Base-by-base conservation (phyloP, 2,329 filamentous ascomycete species). In the Reticulascus tulasneorum region DNA sequence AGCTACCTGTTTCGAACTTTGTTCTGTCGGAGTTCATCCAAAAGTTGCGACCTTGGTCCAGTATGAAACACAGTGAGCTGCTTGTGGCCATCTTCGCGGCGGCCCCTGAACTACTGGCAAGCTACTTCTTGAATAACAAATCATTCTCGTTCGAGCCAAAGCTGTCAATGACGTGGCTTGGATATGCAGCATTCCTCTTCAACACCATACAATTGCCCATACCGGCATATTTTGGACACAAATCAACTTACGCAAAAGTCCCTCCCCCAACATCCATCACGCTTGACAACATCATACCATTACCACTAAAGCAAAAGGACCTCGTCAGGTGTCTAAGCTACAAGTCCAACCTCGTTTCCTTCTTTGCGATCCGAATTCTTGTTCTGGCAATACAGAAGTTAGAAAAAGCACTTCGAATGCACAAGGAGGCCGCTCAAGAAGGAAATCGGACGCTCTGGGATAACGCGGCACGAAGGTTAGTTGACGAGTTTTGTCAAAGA, bases 91-190 rank as follows among this genome's bases (percentile, higher is more conserved):
- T 94, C 22, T 94, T 98, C 54, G 73, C 71, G 44, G 77, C 78
- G 7, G 86, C 84, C 0, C 91, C 94, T 1, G 93, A 97, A 60
- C 72, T 97, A 4, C 77, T 94, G 2, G 84, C 88, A 27, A 82
- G 89, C 51, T 98, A 94, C 58, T 97, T 95, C 54, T 71, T 80
- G 27, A 82, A 78, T 54, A 90, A 88, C 53, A 81, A 77, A 42
- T 77, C 82, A 35, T 93, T 97, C 51, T 79, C 82, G 0, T 88
- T 94, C 45, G 90, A 97, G 26, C 90, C 93, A 0, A 97, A 95
- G 54, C 72, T 94, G 6, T 93, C 89, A 4, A 82, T 89, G 28
- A 93, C 89, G 0, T 98, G 93, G 93, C 86, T 97, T 48, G 90
- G 91, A 26, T 95, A 94, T 55, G 88, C 89, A 0, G 81, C 89